Percentiles rank a stretch among this genome's conserved stretches.
phyloP scores from a whole-genome alignment of 345 rosid genomes.

The Geranium rotundifolium region DNA sequence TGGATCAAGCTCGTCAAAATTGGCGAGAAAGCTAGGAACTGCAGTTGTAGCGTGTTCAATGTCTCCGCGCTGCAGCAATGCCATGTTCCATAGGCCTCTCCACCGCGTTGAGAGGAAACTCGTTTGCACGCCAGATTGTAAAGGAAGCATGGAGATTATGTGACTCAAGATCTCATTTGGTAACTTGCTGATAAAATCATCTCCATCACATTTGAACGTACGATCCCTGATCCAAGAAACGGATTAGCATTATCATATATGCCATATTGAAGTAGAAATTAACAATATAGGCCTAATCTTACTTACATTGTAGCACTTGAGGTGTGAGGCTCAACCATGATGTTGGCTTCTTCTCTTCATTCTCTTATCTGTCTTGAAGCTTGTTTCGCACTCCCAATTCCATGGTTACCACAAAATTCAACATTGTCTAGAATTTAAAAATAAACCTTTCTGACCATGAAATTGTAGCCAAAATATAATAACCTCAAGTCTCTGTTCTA shows the following conservation, averaged over 20 bases:
- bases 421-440: no score
- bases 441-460: neutral
- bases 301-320: neutral
- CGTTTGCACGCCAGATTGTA: slow-evolving; percentile 45
- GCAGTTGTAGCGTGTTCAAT: slow-evolving; percentile 22
- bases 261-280: neutral
- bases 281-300: neutral
- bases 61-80: slow-evolving; percentile 32
- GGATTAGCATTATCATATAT: neutral
- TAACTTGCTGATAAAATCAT: slow-evolving; percentile 35
- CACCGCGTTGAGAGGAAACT: slow-evolving; percentile 40
- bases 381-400: no score
- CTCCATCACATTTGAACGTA: slow-evolving; percentile 1
- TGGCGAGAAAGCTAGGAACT: slow-evolving; percentile 28
- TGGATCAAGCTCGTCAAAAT: slow-evolving; percentile 38
- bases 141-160: slow-evolving; percentile 44
- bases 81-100: slow-evolving; percentile 36
- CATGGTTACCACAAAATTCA: no score
- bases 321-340: neutral
- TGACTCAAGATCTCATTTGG: slow-evolving; percentile 48
- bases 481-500: neutral
- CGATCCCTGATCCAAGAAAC: neutral
- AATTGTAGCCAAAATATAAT: neutral
- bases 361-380: no score
- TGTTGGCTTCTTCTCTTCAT: neutral